phyloP scores from a whole-genome alignment of 805 yeast species.

The Kodamaea lidongshanica region DNA sequence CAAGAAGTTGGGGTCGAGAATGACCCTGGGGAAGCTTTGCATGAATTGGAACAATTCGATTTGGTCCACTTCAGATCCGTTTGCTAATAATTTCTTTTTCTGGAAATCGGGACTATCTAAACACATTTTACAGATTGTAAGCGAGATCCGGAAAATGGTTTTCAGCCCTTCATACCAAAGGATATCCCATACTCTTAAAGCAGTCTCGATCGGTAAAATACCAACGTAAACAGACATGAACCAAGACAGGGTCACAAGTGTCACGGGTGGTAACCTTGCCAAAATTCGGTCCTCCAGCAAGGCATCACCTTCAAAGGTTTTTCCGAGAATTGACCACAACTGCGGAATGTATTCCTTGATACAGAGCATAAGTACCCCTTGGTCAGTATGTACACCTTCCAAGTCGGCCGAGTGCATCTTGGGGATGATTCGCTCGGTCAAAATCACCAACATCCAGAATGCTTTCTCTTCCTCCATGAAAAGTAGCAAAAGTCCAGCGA shows the following conservation, averaged over 20 bases:
- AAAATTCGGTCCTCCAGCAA: slow-evolving; percentile 49
- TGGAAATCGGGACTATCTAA: slow-evolving; percentile 55
- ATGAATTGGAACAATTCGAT: slow-evolving; percentile 68
- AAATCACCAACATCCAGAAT: slow-evolving; percentile 92
- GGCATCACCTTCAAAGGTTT: slow-evolving; percentile 33
- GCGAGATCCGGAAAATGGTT: slow-evolving; percentile 72
- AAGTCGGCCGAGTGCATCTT: slow-evolving; percentile 85
- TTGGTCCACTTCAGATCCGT: slow-evolving; percentile 31
- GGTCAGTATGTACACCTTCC: slow-evolving; percentile 94
- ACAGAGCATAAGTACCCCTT: slow-evolving; percentile 87
- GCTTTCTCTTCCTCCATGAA: slow-evolving; percentile 87
- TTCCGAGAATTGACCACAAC: slow-evolving; percentile 56
- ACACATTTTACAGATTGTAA: slow-evolving; percentile 71
- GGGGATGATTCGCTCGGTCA: slow-evolving; percentile 79
- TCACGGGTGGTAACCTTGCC: slow-evolving; percentile 77
- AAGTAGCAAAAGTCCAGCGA: slow-evolving; percentile 78
- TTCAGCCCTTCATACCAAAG: slow-evolving; percentile 88
- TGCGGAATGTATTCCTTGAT: slow-evolving; percentile 77
- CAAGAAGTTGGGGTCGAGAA: slow-evolving; percentile 63
- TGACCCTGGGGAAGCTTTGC: slow-evolving; percentile 71
- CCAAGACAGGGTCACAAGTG: slow-evolving; percentile 95
- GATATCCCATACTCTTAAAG: slow-evolving; percentile 90
- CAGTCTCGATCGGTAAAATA: slow-evolving; percentile 79
- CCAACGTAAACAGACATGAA: slow-evolving; percentile 97
- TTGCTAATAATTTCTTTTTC: slow-evolving; percentile 13